Percentiles rank a stretch among this genome's conserved stretches.
These are phyloP conservation scores for Rhodotorula sp. DNA, from an alignment of 1,284 basidiomycete genomes.

Conservation along the genomic window DNA sequence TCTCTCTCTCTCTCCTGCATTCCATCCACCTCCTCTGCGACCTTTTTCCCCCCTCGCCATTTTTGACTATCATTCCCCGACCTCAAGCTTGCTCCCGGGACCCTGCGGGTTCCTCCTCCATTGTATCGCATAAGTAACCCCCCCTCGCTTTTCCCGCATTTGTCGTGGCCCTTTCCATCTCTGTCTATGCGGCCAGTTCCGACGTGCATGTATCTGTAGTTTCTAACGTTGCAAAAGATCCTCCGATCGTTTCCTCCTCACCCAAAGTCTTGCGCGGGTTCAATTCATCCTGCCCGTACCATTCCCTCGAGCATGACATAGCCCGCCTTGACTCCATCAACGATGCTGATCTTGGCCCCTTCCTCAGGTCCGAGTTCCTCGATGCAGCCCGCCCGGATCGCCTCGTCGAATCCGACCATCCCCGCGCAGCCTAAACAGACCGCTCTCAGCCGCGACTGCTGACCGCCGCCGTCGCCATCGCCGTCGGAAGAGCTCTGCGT, in stretches of 20 bases:
- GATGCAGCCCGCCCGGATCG: conserved; percentile 44
- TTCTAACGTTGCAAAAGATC: too few species aligned
- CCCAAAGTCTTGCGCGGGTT: too few species aligned
- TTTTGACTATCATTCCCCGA: not conserved
- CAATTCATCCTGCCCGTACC: not conserved
- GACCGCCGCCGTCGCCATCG: conserved; percentile 34
- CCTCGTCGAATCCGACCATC: conserved; percentile 56
- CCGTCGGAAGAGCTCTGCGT: too few species aligned
- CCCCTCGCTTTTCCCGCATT: too few species aligned
- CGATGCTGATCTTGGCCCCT: conserved; percentile 49
- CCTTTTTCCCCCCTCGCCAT: not conserved
- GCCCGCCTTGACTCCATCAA: conserved; percentile 54
- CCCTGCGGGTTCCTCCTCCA: not conserved
- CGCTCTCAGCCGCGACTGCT: conserved; percentile 46
- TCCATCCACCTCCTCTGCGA: not conserved
- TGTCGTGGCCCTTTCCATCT: not conserved
- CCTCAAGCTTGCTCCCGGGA: not conserved
- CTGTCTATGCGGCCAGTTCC: not conserved
- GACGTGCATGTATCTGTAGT: not conserved
- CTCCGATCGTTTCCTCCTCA: too few species aligned
- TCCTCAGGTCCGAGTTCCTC: conserved; percentile 44
- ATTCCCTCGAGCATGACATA: conserved; percentile 19
- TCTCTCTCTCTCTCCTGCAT: not conserved
- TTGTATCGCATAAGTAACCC: not conserved
- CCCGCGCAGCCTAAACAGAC: conserved; percentile 58